Conservation (phyloP, 139 green algal genomes). For the Prasinococcaceae sp. region DNA sequence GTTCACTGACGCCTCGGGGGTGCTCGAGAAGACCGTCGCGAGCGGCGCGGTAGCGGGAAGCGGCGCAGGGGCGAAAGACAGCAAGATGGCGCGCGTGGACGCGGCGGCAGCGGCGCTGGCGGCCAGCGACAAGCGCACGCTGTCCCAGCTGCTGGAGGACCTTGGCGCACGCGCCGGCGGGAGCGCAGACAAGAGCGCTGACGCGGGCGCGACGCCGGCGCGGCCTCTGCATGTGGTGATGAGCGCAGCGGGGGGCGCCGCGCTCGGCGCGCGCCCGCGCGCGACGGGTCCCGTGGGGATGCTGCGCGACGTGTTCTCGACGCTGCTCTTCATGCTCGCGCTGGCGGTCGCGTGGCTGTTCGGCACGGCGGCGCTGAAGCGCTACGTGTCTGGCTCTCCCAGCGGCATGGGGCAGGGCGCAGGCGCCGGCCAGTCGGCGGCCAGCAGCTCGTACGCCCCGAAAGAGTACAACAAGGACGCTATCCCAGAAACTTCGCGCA, state of each 20-base stretch:
- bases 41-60: not conserved
- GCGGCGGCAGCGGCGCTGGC: not conserved
- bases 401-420: not conserved
- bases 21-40: not conserved
- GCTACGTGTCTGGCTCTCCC: not conserved
- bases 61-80: not conserved
- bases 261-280: not conserved
- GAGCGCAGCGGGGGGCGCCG: not conserved
- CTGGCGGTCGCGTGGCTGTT: not conserved
- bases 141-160: conserved; percentile 9
- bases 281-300: not conserved
- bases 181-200: not conserved
- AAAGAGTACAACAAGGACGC: conserved; percentile 52
- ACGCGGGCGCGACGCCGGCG: not conserved
- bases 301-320: not conserved
- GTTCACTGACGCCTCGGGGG: not conserved
- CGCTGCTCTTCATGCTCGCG: not conserved
- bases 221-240: conserved; percentile 13
- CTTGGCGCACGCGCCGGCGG: not conserved
- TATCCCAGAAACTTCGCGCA: conserved; percentile 25
- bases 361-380: not conserved
- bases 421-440: not conserved
- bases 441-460: conserved; percentile 21
- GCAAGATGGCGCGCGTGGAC: not conserved
- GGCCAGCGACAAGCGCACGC: not conserved